Base-by-base conservation (phyloP, 441 rosid genomes). In the Bruguiera hainesii region DNA sequence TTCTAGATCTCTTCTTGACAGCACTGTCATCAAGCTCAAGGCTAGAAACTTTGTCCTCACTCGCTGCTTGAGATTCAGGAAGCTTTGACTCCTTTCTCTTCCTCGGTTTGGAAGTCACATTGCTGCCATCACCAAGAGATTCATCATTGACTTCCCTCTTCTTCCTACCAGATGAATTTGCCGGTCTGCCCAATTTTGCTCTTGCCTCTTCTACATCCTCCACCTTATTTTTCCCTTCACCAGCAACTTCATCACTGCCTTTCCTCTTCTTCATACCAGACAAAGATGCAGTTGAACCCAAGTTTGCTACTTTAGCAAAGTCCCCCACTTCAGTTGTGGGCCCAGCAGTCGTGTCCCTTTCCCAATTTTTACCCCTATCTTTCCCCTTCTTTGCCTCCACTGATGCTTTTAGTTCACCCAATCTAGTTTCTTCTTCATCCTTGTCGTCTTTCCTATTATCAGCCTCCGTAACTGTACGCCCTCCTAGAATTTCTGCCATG, bases 401-500 rank as follows among this genome's bases (percentile, higher is more conserved):
- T 55, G 69, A 61, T 18, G 70, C 30, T 39, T 71, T 70, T 7
- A 42, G 65, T 65, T 77, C 29, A 18, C 62, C 75, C 19, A 64
- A 60, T 56, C 64, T 66, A 6, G 23, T 64, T 56, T 68, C 72
- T 56, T 60, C 73, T 70, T 63, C 67, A 28, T 35, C 68, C 35
- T 57, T 73, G 37, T 68, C 76, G 3, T 31, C 72, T 68, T 64
- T 29, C 39, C 51, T 72, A 31, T 68, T 71, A 37, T 66, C 69
- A 33, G 64, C 76, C 71, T 18, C 75, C 33, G 78, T 70, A 84
- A 61, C 60, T 0, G 62, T 31, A 46, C 71, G 73, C 51, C 76
- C 82, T 35, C 82, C 84, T 74, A 93, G 65, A 58, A 93, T 86
- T 63, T 89, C 93, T 71, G 96, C 88, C 74, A 93, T 87, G 76